phyloP scores from a whole-genome alignment of 345 rosid species.

The Corchorus capsularis region DNA sequence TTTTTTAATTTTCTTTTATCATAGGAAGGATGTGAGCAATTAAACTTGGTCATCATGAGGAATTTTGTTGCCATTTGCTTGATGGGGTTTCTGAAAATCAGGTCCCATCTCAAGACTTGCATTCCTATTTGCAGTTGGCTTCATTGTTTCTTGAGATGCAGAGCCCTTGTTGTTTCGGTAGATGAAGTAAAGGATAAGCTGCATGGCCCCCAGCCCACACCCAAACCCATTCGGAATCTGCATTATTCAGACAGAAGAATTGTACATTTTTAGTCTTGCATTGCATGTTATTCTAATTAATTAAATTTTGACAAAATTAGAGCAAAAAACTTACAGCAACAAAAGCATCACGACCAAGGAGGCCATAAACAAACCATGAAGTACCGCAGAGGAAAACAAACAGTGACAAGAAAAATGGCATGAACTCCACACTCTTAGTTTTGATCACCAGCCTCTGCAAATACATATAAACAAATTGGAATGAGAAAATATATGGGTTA shows the following conservation, averaged over 20 bases:
- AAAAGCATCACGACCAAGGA: constrained; percentile 84
- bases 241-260: background rate
- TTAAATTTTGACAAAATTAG: background rate
- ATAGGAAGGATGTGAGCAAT: background rate
- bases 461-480: background rate
- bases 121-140: constrained; percentile 22
- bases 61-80: constrained; percentile 26
- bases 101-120: constrained; percentile 37
- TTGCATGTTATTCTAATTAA: no score
- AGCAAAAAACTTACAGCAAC: constrained; percentile 58
- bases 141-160: constrained; percentile 16
- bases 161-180: constrained; percentile 57
- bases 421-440: constrained; percentile 92
- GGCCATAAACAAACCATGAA: constrained; percentile 89
- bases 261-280: no score
- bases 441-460: constrained; percentile 84
- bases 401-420: constrained; percentile 95
- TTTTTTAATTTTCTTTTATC: background rate
- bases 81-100: constrained; percentile 16
- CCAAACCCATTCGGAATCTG: constrained; percentile 98
- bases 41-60: constrained; percentile 39
- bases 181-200: constrained; percentile 76
- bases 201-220: constrained; percentile 68
- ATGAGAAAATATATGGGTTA: background rate
- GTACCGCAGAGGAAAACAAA: constrained; percentile 95